A percentile compares a stretch with the other conserved stretches of the same genome.
These are phyloP conservation scores for Gnaphalium uliginosum DNA, from an alignment of 129 eudicot species.

Conservation along the genomic window DNA sequence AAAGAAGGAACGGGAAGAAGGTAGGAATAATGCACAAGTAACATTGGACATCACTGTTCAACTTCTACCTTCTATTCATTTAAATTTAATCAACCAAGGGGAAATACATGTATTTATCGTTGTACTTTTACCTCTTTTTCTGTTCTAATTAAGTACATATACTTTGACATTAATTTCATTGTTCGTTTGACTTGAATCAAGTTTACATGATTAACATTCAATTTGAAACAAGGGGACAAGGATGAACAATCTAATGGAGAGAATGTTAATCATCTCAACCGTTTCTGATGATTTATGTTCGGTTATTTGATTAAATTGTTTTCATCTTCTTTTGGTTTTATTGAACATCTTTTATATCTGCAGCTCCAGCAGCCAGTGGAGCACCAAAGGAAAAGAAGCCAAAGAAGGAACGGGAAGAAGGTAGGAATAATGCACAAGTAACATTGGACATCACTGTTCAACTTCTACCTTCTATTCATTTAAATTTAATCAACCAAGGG, in stretches of 20 bases:
- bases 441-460: background rate
- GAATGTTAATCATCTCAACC: no score
- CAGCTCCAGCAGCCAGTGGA: slow-evolving; percentile 52
- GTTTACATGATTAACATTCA: no score
- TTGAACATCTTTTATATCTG: slow-evolving; percentile 17
- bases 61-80: background rate
- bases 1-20: slow-evolving; percentile 71
- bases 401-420: slow-evolving; percentile 72
- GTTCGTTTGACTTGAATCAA: no score
- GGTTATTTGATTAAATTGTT: background rate
- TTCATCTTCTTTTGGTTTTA: no score
- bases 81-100: no score
- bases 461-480: background rate
- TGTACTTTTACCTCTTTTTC: background rate
- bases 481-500: no score
- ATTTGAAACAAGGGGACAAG: no score
- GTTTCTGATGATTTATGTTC: background rate
- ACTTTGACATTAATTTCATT: background rate
- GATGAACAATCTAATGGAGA: no score
- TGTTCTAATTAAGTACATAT: background rate
- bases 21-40: slow-evolving; percentile 29
- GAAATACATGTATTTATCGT: background rate
- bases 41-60: background rate
- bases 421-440: slow-evolving; percentile 29
- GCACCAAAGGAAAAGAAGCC: slow-evolving; percentile 55